Base-by-base conservation (phyloP, 2,329 filamentous ascomycete species). In the Septoria linicola region DNA sequence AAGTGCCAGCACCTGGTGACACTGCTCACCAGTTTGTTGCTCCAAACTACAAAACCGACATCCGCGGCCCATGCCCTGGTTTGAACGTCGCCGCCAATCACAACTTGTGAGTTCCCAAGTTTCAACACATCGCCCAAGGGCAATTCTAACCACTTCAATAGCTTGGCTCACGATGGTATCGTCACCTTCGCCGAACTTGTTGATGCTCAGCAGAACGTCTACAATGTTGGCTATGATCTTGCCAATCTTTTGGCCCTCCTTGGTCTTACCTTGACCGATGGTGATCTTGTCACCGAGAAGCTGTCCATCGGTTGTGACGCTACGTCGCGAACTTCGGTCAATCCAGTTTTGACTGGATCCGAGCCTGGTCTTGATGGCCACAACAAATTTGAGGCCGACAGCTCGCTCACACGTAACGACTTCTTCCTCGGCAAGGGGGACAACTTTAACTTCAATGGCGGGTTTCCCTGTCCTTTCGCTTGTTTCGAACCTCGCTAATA, bases 201-300 rank as follows among this genome's bases (percentile, higher is more conserved):
- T 34, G 70, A 73, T 51, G 71, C 71, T 21, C 69, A 73, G 40
- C 72, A 75, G 57, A 74, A 75, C 41, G 52, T 75, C 16, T 75
- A 73, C 63, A 74, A 74, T 34, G 68, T 75, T 16, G 70, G 66
- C 49, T 73, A 71, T 49, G 72, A 73, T 50, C 62, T 74, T 14
- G 67, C 72, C 5, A 63, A 64, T 25, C 59, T 72, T 8, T 64
- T 75, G 11, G 72, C 73, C 8, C 62, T 66, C 4, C 65, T 73
- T 4, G 71, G 70, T 51, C 65, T 75, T 8, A 60, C 68, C 10
- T 57, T 70, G 3, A 66, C 66, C 35, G 72, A 72, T 41, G 73
- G 72, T 19, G 73, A 75, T 44, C 41, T 70, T 3, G 58, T 71
- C 32, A 74, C 72, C 16, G 59, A 65, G 45, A 73, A 73, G 60